A percentile compares a stretch with the other conserved stretches of the same genome.
phyloP scores from a whole-genome alignment of 2,329 filamentous ascomycete species.

The Fusarium nisikadoi region DNA sequence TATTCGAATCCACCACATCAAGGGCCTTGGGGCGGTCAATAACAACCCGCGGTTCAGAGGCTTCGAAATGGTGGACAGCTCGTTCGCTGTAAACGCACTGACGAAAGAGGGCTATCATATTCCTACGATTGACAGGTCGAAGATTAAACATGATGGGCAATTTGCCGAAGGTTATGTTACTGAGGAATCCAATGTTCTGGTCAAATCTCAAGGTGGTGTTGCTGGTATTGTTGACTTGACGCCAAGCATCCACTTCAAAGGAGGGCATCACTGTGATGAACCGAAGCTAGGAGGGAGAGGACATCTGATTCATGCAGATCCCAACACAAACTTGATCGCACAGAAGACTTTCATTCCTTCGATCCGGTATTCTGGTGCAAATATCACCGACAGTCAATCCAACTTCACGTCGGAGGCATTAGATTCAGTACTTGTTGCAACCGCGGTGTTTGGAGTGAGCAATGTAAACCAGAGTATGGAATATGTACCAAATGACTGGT shows the following conservation, averaged over 20 bases:
- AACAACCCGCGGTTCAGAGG: background rate
- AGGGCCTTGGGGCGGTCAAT: background rate
- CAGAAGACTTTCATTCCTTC: slow-evolving; percentile 28
- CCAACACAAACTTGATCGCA: slow-evolving; percentile 26
- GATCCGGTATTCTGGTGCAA: background rate
- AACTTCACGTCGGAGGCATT: background rate
- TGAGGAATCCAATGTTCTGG: background rate
- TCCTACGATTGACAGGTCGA: background rate
- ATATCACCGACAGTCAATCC: accelerated
- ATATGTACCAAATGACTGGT: background rate
- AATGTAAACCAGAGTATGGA: background rate
- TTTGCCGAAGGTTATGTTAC: background rate
- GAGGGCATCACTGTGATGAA: background rate
- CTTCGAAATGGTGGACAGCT: slow-evolving; percentile 13
- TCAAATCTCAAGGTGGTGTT: slow-evolving; percentile 6
- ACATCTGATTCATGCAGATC: slow-evolving; percentile 10
- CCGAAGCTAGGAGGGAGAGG: background rate
- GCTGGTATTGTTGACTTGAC: slow-evolving; percentile 17
- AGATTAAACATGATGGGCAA: background rate
- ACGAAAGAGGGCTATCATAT: background rate
- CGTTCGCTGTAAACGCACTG: slow-evolving; percentile 10
- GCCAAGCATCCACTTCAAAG: accelerated
- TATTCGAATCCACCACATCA: slow-evolving; percentile 39
- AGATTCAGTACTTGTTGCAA: background rate
- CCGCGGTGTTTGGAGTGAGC: background rate